Evolutionary conservation across 2,329 filamentous ascomycete species (phyloP).

Genomic region (Aspergillus sp.): DNA sequence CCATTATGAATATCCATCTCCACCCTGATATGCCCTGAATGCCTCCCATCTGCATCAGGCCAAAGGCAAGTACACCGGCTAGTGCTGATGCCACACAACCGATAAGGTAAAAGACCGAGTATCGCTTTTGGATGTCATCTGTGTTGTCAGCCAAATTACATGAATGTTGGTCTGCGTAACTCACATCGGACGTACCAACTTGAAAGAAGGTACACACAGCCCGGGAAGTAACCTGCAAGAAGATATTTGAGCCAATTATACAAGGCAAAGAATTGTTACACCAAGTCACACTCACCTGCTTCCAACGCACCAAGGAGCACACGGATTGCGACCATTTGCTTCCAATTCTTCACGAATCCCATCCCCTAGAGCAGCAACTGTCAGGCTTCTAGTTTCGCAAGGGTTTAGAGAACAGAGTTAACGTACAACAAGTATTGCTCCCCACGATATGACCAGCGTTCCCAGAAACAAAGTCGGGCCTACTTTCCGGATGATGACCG

Average conservation of each 20-base stretch:
- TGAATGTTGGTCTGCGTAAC: background rate
- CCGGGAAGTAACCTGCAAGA: conserved; percentile 68
- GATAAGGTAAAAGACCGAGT: conserved; percentile 52
- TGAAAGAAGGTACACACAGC: conserved; percentile 70
- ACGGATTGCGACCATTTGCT: conserved; percentile 28
- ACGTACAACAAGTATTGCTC: conserved; percentile 31
- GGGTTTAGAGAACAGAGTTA: background rate
- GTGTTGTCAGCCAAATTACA: background rate
- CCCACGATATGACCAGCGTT: conserved; percentile 33
- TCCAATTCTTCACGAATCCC: conserved; percentile 33
- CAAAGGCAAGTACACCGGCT: conserved; percentile 50
- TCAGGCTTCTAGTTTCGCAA: conserved; percentile 6
- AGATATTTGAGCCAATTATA: conserved; percentile 40
- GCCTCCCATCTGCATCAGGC: conserved; percentile 46
- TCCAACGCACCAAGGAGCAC: conserved; percentile 32
- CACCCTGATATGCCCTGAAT: conserved; percentile 47
- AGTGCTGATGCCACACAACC: conserved; percentile 52
- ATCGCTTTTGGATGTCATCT: conserved; percentile 37
- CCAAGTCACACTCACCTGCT: conserved; percentile 43
- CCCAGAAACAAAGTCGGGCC: conserved; percentile 32
- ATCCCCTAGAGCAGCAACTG: conserved; percentile 23
- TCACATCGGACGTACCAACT: conserved; percentile 65
- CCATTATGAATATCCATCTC: conserved; percentile 60
- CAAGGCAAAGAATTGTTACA: conserved; percentile 28
- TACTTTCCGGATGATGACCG: conserved; percentile 32